Conservation (phyloP, 371 early-diverging fungal genomes). For the Polyrhizophydium stewartii region DNA sequence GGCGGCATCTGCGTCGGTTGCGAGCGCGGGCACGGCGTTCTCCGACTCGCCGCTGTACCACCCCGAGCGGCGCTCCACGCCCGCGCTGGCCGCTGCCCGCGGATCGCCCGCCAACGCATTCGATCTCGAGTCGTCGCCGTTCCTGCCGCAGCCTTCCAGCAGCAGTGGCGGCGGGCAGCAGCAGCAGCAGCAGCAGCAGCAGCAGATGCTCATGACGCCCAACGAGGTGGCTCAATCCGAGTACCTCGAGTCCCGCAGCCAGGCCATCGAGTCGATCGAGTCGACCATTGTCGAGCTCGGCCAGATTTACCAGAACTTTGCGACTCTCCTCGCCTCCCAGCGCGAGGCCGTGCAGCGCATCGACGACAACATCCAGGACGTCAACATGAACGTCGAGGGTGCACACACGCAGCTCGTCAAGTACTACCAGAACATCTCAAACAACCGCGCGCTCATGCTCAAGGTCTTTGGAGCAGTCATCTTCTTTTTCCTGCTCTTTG, state of each 20-base stretch:
- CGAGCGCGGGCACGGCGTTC: not conserved
- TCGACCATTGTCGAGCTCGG: conserved; percentile 97
- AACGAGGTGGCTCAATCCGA: conserved; percentile 41
- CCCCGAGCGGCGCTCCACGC: conserved; percentile 19
- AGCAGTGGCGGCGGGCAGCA: conserved; percentile 2
- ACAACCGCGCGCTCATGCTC: conserved; percentile 93
- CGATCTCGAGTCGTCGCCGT: conserved; percentile 12
- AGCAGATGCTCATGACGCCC: conserved; percentile 6
- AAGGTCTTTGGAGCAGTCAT: conserved; percentile 76
- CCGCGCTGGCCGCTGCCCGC: too few relatives aligned
- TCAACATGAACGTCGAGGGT: conserved; percentile 85
- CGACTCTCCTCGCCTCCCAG: conserved; percentile 91
- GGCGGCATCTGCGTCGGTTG: conserved; percentile 2
- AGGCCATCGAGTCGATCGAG: conserved; percentile 93
- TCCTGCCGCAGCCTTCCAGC: not conserved
- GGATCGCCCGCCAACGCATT: conserved; percentile 2
- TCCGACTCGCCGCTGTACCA: conserved; percentile 34
- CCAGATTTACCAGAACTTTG: conserved; percentile 90
- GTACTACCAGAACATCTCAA: conserved; percentile 84
- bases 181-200: conserved; percentile 45
- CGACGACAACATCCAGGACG: conserved; percentile 91
- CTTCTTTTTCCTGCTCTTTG: conserved; percentile 50
- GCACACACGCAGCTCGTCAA: conserved; percentile 87
- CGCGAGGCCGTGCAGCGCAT: conserved; percentile 93
- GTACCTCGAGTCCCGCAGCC: conserved; percentile 78